phyloP scores from a whole-genome alignment of 1,284 basidiomycete genomes.

The Garcileccinum viscosum region DNA sequence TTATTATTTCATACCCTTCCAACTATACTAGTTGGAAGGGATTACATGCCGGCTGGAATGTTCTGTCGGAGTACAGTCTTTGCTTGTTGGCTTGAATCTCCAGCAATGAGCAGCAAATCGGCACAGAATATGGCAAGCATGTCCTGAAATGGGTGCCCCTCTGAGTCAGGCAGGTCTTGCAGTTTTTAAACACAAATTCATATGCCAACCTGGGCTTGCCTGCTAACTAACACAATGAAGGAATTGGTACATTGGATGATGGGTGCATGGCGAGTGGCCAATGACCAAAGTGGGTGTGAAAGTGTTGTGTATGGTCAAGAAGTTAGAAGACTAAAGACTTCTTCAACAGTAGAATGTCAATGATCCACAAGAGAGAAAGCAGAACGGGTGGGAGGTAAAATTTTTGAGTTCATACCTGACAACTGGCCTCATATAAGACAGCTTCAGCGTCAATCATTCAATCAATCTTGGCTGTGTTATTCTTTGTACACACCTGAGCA shows the following conservation, averaged over 20 bases:
- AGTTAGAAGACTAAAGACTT: not conserved
- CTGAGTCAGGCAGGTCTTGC: not conserved
- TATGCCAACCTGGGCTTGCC: no score
- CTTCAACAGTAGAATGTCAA: not conserved
- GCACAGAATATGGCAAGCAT: not conserved
- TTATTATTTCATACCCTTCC: conserved; percentile 16
- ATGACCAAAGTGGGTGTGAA: no score
- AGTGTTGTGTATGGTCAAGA: not conserved
- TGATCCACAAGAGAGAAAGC: not conserved
- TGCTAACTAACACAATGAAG: no score
- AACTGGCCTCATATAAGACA: conserved; percentile 1
- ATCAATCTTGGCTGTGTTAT: not conserved
- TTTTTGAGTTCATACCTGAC: not conserved
- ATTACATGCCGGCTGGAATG: not conserved
- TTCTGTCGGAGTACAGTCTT: conserved; percentile 9
- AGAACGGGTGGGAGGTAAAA: not conserved
- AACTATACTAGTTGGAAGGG: conserved; percentile 14
- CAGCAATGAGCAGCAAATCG: not conserved
- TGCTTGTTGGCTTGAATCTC: not conserved
- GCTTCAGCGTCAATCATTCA: conserved; percentile 9
- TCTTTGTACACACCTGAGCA: not conserved
- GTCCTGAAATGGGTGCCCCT: not conserved
- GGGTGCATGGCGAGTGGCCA: no score
- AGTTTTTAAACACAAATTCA: no score
- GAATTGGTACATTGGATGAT: not conserved